These are phyloP conservation scores for Nelumbo lutea DNA, from an alignment of 164 flowering plant genomes.

Conservation along the genomic window DNA sequence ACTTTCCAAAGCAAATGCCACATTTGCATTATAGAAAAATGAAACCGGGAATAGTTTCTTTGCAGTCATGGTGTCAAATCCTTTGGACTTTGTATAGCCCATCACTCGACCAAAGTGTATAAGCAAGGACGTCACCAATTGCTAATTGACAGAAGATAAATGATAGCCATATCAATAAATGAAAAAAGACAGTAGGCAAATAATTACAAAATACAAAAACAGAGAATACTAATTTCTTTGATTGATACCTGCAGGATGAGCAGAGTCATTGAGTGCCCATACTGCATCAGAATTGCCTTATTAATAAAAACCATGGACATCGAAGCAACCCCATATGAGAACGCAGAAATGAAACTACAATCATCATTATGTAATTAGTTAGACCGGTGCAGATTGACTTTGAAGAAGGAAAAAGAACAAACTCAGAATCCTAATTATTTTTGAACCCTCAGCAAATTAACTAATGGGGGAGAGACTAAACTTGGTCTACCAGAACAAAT, in stretches of 20 bases:
- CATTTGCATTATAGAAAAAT: conserved; percentile 91
- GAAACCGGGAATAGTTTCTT: conserved; percentile 79
- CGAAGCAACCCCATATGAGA: conserved; percentile 93
- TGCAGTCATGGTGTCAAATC: conserved; percentile 51
- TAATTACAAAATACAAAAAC: neutral
- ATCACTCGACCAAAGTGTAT: conserved; percentile 69
- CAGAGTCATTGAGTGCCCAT: conserved; percentile 85
- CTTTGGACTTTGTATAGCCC: conserved; percentile 69
- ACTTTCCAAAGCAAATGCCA: conserved; percentile 96
- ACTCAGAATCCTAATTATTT: neutral
- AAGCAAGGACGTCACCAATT: conserved; percentile 79
- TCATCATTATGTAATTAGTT: neutral
- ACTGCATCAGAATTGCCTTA: conserved; percentile 90
- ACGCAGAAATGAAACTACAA: conserved; percentile 68
- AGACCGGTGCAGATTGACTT: neutral
- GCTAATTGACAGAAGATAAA: conserved; percentile 37
- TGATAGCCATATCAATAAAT: conserved; percentile 5
- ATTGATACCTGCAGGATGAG: conserved; percentile 74
- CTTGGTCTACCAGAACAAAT: no score
- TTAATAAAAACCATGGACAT: conserved; percentile 99
- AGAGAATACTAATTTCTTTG: neutral
- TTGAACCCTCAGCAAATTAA: neutral
- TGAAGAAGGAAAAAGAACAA: neutral
- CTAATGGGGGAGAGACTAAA: no score
- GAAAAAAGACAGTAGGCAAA: neutral